phyloP scores from a whole-genome alignment of 78 protist species.

The Blattamonas nauphoetae region DNA sequence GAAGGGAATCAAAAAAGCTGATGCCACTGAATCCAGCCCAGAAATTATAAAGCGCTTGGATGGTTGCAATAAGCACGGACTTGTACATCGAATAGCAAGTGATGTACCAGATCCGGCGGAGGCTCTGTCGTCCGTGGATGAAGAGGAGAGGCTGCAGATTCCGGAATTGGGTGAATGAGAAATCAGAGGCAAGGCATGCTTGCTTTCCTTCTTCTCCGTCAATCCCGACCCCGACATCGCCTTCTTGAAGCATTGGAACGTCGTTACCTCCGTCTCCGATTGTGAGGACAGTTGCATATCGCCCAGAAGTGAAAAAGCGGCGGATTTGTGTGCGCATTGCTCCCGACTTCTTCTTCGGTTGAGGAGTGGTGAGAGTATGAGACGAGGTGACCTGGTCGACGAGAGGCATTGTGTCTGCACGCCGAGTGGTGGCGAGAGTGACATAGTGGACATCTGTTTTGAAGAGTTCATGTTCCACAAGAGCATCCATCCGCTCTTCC shows the following conservation, averaged over 20 bases:
- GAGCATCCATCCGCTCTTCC: no score
- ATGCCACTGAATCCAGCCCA: background rate
- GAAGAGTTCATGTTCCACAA: no score
- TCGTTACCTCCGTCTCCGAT: slow-evolving; percentile 46
- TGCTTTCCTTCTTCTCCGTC: slow-evolving; percentile 38
- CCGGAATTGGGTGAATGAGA: background rate
- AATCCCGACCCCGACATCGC: slow-evolving; percentile 35
- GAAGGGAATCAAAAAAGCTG: background rate
- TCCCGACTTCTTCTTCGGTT: no score
- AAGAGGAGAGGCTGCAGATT: slow-evolving; percentile 9
- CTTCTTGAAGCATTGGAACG: slow-evolving; percentile 29
- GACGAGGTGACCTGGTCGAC: no score
- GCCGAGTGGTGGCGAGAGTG: no score
- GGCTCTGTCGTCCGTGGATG: slow-evolving; percentile 16
- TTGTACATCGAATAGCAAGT: slow-evolving; percentile 9
- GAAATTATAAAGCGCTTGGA: background rate
- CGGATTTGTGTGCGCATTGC: no score
- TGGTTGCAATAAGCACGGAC: background rate
- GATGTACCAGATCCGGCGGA: background rate
- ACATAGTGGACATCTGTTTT: no score
- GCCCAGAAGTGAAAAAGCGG: no score
- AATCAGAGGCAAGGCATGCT: slow-evolving; percentile 29
- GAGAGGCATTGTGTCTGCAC: no score
- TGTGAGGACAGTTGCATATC: background rate
- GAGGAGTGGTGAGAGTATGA: no score